phyloP scores from a whole-genome alignment of 2,329 filamentous ascomycete species.

The Aureobasidium sp. region DNA sequence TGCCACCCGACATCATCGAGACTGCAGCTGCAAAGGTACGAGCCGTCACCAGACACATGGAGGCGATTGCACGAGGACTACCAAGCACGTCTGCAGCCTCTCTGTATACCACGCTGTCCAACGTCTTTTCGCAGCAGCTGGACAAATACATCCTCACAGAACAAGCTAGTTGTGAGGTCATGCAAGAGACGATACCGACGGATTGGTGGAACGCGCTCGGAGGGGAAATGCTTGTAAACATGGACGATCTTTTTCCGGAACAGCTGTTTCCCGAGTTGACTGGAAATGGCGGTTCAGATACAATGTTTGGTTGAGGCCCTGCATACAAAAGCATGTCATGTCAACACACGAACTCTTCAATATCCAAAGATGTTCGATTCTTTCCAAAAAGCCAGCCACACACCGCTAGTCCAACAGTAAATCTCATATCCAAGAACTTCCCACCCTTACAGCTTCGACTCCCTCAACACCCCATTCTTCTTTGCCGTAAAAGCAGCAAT shows the following conservation, averaged over 20 bases:
- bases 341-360: no score
- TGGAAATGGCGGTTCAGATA: background rate
- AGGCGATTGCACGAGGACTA: background rate
- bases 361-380: no score
- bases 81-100: background rate
- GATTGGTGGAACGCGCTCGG: constrained; percentile 6
- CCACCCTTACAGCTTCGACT: constrained; percentile 7
- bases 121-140: background rate
- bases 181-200: background rate
- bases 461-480: constrained; percentile 13
- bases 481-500: constrained; percentile 18
- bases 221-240: background rate
- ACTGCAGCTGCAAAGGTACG: background rate
- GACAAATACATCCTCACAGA: background rate
- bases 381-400: no score
- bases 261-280: background rate
- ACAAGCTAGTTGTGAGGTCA: background rate
- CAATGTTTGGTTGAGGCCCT: background rate
- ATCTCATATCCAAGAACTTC: no score
- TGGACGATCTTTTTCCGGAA: background rate
- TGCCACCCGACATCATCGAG: background rate
- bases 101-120: background rate
- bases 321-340: no score
- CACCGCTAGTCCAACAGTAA: no score
- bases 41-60: background rate